phyloP scores from a whole-genome alignment of 441 rosid species.

The Adansonia rubrostipa region DNA sequence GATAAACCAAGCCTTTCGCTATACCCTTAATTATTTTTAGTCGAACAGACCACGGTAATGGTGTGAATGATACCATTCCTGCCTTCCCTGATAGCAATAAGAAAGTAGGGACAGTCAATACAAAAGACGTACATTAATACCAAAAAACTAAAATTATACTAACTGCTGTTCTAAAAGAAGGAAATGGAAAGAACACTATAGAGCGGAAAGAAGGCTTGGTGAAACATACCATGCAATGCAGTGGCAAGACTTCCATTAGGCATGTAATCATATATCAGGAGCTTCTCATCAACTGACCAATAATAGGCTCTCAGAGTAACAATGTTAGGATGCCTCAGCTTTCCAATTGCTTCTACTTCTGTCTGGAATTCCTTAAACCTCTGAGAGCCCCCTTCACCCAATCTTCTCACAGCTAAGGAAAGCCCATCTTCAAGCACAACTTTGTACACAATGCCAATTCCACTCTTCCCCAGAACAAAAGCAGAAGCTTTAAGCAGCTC shows the following conservation, averaged over 20 bases:
- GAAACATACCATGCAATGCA: conserved; percentile 82
- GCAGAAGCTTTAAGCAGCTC: conserved; percentile 98
- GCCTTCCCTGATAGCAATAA: conserved; percentile 61
- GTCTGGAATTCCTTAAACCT: conserved; percentile 97
- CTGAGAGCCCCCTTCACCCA: conserved; percentile 99
- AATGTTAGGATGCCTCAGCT: conserved; percentile 86
- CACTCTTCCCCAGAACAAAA: conserved; percentile 95
- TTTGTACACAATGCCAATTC: conserved; percentile 93
- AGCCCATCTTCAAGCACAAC: conserved; percentile 95
- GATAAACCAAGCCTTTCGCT: conserved; percentile 81
- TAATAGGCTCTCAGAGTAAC: conserved; percentile 92
- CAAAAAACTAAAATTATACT: not conserved
- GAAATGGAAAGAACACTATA: not conserved
- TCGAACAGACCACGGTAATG: conserved; percentile 74
- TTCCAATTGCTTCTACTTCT: conserved; percentile 97
- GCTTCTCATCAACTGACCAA: conserved; percentile 99
- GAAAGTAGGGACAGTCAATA: conserved; percentile 14
- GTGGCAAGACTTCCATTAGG: conserved; percentile 84
- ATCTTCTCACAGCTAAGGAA: conserved; percentile 88
- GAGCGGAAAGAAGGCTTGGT: not conserved
- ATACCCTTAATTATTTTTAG: conserved; percentile 74
- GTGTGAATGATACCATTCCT: conserved; percentile 68
- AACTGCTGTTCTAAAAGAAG: not conserved
- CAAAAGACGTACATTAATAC: not conserved
- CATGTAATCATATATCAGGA: conserved; percentile 84